Evolutionary conservation across 495 filamentous ascomycete species (phyloP).

Genomic region (Penicillium robsamsonii): DNA sequence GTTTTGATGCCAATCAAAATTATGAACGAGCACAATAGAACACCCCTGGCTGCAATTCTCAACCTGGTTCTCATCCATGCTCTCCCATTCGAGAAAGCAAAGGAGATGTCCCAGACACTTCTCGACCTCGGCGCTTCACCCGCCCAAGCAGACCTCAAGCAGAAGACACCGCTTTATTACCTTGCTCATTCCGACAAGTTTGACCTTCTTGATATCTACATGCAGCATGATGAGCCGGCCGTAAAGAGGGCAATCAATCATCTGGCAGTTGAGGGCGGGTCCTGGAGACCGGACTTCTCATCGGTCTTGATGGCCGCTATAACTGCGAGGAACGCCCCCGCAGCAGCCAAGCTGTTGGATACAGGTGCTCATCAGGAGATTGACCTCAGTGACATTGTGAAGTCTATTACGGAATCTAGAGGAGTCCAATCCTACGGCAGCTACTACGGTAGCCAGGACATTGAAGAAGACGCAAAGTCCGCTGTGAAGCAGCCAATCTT

Average conservation of each 20-base stretch:
- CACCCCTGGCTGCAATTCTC: conserved; percentile 56
- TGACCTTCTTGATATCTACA: conserved; percentile 57
- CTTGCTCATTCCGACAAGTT: conserved; percentile 38
- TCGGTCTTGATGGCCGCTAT: conserved; percentile 50
- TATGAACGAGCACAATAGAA: conserved; percentile 42
- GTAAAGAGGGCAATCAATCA: conserved; percentile 64
- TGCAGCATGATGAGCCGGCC: conserved; percentile 58
- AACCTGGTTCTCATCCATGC: conserved; percentile 60
- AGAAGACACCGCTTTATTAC: conserved; percentile 61
- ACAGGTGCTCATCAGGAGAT: conserved; percentile 41
- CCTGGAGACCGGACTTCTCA: conserved; percentile 14
- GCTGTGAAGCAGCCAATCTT: conserved; percentile 58
- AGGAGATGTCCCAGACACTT: conserved; percentile 57
- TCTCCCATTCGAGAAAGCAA: conserved; percentile 55
- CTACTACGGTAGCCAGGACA: conserved; percentile 14
- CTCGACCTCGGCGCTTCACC: conserved; percentile 69
- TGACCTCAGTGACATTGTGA: conserved; percentile 42
- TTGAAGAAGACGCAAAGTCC: conserved; percentile 37
- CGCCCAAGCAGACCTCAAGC: conserved; percentile 64
- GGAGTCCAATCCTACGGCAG: background rate
- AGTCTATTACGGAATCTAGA: conserved; percentile 26
- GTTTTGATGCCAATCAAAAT: conserved; percentile 67
- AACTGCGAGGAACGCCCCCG: conserved; percentile 22
- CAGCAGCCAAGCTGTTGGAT: conserved; percentile 44
- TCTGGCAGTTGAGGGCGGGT: conserved; percentile 36